Conservation (phyloP, 306 rosid genomes). For the Malus asiatica region DNA sequence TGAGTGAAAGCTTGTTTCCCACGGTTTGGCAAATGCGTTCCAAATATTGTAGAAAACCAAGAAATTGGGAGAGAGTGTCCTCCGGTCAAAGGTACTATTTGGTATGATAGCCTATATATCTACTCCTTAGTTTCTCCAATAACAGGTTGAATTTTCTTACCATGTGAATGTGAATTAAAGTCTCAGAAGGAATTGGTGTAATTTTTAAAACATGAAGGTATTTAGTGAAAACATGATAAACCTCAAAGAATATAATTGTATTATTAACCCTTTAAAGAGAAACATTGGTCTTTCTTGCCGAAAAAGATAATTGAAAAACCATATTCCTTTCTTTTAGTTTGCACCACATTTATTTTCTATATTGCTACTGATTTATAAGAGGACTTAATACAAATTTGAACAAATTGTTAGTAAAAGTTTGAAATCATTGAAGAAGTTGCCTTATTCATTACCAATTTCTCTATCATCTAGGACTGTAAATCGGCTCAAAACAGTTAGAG, state of each 20-base stretch:
- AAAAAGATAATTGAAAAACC: neutral
- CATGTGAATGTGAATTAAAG: neutral
- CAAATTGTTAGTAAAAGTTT: neutral
- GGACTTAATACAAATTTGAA: neutral
- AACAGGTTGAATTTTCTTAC: neutral
- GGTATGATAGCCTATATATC: neutral
- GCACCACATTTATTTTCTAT: neutral
- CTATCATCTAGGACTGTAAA: neutral
- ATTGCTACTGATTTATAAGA: neutral
- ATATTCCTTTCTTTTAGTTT: neutral
- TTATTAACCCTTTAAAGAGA: too few relatives aligned
- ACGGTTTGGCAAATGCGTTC: neutral
- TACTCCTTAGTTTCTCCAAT: neutral
- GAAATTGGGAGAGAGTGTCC: neutral
- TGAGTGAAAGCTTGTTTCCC: neutral
- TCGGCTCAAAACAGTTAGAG: neutral
- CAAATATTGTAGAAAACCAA: neutral
- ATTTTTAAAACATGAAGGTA: too few relatives aligned
- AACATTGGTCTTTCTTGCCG: too few relatives aligned
- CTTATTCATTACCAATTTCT: neutral
- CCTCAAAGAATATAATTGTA: too few relatives aligned
- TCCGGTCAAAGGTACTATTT: neutral
- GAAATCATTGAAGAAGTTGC: neutral
- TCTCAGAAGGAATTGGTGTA: neutral
- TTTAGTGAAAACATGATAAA: too few relatives aligned